phyloP scores from a whole-genome alignment of 169 alveolate genomes.

The Blepharisma undulans region DNA sequence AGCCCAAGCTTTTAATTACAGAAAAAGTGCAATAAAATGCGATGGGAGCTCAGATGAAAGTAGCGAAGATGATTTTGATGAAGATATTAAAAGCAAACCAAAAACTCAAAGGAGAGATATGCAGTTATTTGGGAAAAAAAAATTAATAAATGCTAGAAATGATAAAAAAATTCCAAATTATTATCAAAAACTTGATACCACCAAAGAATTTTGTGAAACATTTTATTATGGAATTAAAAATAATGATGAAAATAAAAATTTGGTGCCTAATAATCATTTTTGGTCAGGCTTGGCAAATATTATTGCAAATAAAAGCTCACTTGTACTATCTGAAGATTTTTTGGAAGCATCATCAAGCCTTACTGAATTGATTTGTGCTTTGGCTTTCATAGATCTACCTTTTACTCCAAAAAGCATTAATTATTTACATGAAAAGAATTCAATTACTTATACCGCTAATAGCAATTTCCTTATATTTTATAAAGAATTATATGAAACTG shows the following conservation, averaged over 20 bases:
- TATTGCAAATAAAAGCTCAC: background rate
- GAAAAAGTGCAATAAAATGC: no score
- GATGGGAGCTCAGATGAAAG: background rate
- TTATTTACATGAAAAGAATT: background rate
- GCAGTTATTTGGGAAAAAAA: background rate
- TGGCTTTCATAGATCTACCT: background rate
- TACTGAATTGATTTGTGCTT: background rate
- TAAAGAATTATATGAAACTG: background rate
- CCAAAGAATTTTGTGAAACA: background rate
- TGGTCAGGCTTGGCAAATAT: background rate
- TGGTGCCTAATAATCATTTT: background rate
- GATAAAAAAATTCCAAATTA: background rate
- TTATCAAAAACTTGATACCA: constrained; percentile 1
- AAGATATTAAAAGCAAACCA: no score
- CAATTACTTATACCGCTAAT: background rate
- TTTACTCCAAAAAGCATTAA: background rate
- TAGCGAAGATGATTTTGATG: background rate
- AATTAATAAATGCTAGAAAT: background rate
- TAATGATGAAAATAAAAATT: background rate
- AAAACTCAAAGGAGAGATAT: background rate
- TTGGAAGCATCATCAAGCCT: background rate
- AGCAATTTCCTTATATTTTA: background rate
- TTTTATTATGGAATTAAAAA: background rate
- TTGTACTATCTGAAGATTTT: background rate
- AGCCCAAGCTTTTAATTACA: no score